These are phyloP conservation scores for Aspergillus conjunctus DNA, from an alignment of 495 filamentous ascomycete species.

Conservation along the genomic window DNA sequence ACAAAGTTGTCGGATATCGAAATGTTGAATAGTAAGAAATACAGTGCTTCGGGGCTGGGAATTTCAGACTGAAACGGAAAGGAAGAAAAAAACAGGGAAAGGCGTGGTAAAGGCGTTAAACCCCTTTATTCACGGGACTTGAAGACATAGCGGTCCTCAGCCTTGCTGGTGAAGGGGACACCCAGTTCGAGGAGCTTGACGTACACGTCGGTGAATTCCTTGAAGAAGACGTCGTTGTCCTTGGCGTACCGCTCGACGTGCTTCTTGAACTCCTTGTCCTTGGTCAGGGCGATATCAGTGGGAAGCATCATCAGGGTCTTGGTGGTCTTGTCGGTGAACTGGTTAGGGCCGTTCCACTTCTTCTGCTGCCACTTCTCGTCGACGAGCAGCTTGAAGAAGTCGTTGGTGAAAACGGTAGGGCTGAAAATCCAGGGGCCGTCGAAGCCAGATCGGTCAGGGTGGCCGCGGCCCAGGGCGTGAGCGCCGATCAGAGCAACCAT, in stretches of 20 bases:
- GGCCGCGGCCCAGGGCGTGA: constrained; percentile 91
- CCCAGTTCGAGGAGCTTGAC: constrained; percentile 90
- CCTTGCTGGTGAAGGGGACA: constrained; percentile 77
- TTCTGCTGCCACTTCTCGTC: constrained; percentile 89
- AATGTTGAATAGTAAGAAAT: constrained; percentile 15
- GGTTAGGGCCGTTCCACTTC: constrained; percentile 91
- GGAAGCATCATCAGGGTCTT: constrained; percentile 97
- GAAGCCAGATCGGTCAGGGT: constrained; percentile 85
- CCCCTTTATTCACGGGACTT: constrained; percentile 60
- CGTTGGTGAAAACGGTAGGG: constrained; percentile 91
- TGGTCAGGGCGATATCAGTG: constrained; percentile 81
- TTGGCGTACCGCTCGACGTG: constrained; percentile 90
- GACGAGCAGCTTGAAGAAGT: constrained; percentile 84
- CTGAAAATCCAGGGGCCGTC: constrained; percentile 96
- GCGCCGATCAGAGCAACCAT: constrained; percentile 90
- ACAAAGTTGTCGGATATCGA: constrained; percentile 41
- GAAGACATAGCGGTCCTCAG: constrained; percentile 72
- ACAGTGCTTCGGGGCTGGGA: constrained; percentile 15
- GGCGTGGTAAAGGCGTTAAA: not conserved
- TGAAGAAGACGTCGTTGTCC: constrained; percentile 90
- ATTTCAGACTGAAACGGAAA: constrained; percentile 12
- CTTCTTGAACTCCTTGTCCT: constrained; percentile 84
- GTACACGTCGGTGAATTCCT: constrained; percentile 81
- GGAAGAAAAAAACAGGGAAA: constrained; percentile 10
- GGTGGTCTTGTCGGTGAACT: constrained; percentile 82